Base-by-base conservation (phyloP, 106 monocot genomes). In the Dendrobium nobile region DNA sequence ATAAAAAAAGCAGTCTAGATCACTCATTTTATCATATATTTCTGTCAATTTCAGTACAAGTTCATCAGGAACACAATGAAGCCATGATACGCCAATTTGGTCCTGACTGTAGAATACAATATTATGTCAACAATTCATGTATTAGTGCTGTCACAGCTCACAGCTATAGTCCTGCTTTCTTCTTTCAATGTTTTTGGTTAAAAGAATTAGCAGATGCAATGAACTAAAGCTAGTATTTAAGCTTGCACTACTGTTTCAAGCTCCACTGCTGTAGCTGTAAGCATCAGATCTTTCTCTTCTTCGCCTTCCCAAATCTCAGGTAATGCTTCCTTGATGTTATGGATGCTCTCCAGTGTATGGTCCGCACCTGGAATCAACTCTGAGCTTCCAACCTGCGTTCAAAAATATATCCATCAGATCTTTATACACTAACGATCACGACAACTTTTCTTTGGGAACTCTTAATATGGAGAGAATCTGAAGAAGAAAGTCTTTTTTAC, bases 301-400 rank as follows among this genome's bases (percentile, higher is more conserved):
- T 80, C 80, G 27, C 47, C 84, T 47, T 86, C 87, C 95, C 95
- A 95, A 55, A 95, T 82, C 84, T 90, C 92, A 22, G 95, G 95
- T 83, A 95, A 78, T 73, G 95, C 92, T 81, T 95, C 92, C 80
- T 82, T 95, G 2, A 95, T 92, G 86, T 90, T 92, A 85, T 95
- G 95, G 40, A 95, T 92, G 83, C 92, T 95, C 73, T 82, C 83
- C 7, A 92, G 88, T 41, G 92, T 88, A 58, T 86, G 19, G 54
- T 95, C 95, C 10, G 95, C 92, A 3, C 92, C 92, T 40, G 90
- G 87, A 17, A 90, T 86, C 15, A 83, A 58, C 59, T 77, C 81
- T 41, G 92, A 95, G 73, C 84, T 88, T 64, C 95, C 95, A 68
- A 95, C 89, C 95, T 95, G 82, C 82, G 82, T 54, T 73, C 43